A percentile compares a stretch with the other conserved stretches of the same genome.
These are phyloP conservation scores for Kwoniella mangroviensis DNA, from an alignment of 768 basidiomycete genomes.

Conservation along the genomic window DNA sequence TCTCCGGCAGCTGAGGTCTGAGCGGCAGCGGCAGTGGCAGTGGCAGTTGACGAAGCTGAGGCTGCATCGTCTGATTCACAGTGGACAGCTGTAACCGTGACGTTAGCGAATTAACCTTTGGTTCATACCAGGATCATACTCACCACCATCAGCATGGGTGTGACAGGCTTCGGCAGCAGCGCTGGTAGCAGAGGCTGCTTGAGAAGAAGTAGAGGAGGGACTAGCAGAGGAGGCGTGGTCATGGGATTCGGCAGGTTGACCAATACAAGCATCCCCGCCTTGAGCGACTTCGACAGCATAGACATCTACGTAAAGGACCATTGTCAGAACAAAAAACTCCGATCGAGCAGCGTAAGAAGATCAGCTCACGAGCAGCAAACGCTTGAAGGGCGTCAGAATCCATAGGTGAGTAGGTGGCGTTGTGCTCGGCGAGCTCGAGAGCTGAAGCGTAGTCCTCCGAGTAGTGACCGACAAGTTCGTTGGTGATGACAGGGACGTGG, in stretches of 20 bases:
- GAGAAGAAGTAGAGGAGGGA: slow-evolving; percentile 22
- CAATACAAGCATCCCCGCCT: slow-evolving; percentile 45
- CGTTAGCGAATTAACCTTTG: background rate
- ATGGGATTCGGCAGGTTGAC: slow-evolving; percentile 24
- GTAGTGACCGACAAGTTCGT: slow-evolving; percentile 47
- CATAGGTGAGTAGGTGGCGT: slow-evolving; percentile 42
- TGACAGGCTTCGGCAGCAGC: slow-evolving; percentile 35
- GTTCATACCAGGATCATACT: background rate
- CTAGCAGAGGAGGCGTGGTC: slow-evolving; percentile 9
- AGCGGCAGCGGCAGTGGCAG: slow-evolving; percentile 24
- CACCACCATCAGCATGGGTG: slow-evolving; percentile 47
- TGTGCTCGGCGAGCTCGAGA: slow-evolving; percentile 50
- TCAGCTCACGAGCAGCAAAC: slow-evolving; percentile 40
- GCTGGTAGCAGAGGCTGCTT: slow-evolving; percentile 15
- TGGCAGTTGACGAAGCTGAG: slow-evolving; percentile 9
- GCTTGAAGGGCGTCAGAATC: slow-evolving; percentile 56
- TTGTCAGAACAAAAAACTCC: background rate
- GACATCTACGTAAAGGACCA: slow-evolving; percentile 15
- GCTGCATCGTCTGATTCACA: slow-evolving; percentile 8
- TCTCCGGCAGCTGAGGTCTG: slow-evolving; percentile 18
- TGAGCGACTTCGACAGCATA: slow-evolving; percentile 49
- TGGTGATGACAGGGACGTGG: slow-evolving; percentile 52
- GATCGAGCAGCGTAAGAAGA: background rate
- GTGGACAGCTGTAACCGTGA: slow-evolving; percentile 7
- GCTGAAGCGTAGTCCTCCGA: slow-evolving; percentile 44